These are phyloP conservation scores for Rhodofomes roseus DNA, from an alignment of 1,284 basidiomycete species.

Conservation along the genomic window DNA sequence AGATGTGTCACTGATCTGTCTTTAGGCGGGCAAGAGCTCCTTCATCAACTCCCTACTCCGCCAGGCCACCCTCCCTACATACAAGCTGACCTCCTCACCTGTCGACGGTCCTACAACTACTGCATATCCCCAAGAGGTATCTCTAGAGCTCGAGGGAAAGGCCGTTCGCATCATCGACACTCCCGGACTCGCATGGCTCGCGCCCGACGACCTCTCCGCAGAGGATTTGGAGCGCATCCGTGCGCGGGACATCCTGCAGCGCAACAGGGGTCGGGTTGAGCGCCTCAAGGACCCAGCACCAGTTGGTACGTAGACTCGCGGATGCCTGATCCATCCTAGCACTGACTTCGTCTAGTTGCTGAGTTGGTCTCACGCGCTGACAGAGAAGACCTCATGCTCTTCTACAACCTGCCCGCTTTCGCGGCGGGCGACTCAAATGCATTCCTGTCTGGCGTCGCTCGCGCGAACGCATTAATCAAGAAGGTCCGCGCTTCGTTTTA, in stretches of 20 bases:
- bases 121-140: slow-evolving; percentile 61
- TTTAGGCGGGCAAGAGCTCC: slow-evolving; percentile 76
- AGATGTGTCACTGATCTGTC: slow-evolving; percentile 8
- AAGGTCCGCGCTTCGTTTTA: slow-evolving; percentile 61
- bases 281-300: slow-evolving; percentile 81
- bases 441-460: slow-evolving; percentile 83
- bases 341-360: slow-evolving; percentile 45
- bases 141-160: slow-evolving; percentile 40
- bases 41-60: slow-evolving; percentile 74
- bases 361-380: slow-evolving; percentile 74
- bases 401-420: slow-evolving; percentile 87
- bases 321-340: slow-evolving; percentile 1
- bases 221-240: slow-evolving; percentile 44
- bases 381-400: slow-evolving; percentile 83
- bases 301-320: slow-evolving; percentile 49
- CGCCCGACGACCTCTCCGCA: slow-evolving; percentile 36
- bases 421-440: slow-evolving; percentile 64
- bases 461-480: slow-evolving; percentile 77
- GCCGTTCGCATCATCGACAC: slow-evolving; percentile 75
- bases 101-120: slow-evolving; percentile 69
- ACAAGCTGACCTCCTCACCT: slow-evolving; percentile 48
- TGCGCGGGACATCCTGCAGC: slow-evolving; percentile 69
- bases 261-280: slow-evolving; percentile 86
- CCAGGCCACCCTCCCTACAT: slow-evolving; percentile 55
- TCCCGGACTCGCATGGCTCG: slow-evolving; percentile 71